These are phyloP conservation scores for Yamadazyma friedrichii DNA, from an alignment of 1,139 yeast genomes.

Conservation along the genomic window DNA sequence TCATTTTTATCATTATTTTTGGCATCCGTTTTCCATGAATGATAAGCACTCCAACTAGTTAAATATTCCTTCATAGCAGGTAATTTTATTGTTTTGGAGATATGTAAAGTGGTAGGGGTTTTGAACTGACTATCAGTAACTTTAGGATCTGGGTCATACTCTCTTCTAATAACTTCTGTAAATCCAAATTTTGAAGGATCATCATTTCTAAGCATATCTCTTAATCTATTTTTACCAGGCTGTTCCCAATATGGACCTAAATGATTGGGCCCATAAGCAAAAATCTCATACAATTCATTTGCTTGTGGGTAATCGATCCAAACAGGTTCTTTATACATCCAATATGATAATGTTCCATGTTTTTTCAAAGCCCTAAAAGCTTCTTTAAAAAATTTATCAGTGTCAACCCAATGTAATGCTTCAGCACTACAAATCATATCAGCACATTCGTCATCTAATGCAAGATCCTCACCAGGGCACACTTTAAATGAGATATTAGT, in stretches of 20 bases:
- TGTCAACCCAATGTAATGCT: constrained; percentile 77
- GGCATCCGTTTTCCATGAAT: constrained; percentile 52
- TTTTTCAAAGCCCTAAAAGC: constrained; percentile 49
- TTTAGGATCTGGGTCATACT: constrained; percentile 29
- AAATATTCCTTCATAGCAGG: constrained; percentile 48
- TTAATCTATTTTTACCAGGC: constrained; percentile 62
- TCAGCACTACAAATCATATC: constrained; percentile 76
- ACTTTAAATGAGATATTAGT: constrained; percentile 23
- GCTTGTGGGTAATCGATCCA: constrained; percentile 44
- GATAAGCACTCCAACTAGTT: constrained; percentile 70
- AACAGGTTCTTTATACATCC: constrained; percentile 78
- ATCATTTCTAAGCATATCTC: constrained; percentile 42
- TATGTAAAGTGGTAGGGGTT: constrained; percentile 30
- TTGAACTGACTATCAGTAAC: constrained; percentile 3
- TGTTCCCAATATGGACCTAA: constrained; percentile 75
- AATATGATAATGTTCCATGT: constrained; percentile 67
- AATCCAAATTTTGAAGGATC: constrained; percentile 42
- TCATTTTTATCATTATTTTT: constrained; percentile 28
- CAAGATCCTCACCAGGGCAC: constrained; percentile 31
- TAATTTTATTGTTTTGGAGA: constrained; percentile 43
- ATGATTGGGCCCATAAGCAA: constrained; percentile 26
- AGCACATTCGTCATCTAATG: constrained; percentile 29
- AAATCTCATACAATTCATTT: constrained; percentile 35
- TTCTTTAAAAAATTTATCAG: constrained; percentile 49
- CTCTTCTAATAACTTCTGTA: constrained; percentile 36